Base-by-base conservation (phyloP, 2,329 filamentous ascomycete species). In the Incumbomyces delicatus region DNA sequence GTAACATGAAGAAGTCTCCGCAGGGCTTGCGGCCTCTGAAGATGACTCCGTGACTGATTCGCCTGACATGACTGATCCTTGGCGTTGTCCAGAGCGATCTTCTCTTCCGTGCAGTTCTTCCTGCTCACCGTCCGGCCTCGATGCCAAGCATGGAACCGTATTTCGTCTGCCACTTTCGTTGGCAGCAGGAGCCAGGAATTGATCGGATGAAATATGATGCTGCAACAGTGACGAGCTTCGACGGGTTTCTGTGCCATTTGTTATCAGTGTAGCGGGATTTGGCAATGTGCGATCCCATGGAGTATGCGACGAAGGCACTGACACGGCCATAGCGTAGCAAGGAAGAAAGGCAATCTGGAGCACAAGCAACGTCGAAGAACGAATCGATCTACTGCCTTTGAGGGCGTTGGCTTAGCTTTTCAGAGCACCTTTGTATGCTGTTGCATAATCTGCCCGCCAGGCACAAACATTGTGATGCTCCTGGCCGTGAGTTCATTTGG, bases 281-380 rank as follows among this genome's bases (percentile, higher is more conserved):
- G 62, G 63, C 46, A 72, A 58, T 54, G 64, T 63, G 56, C 68
- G 66, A 58, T 71, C 67, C 61, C 66, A 70, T 65, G 67, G 70
- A 66, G 71, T 70, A 50, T 54, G 53, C 29, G 41, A 46, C 37
- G 35, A 35, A 46, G 51, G 47, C 50, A 49, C 48, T 49, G 53
- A 50, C 47, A 53, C 45, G 52, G 53, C 56, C 57, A 58, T 59
- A 56, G 52, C 50, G 51, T 46, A 46, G 32, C 35, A 18, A 50
- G 51, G 51, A 27, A 8, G 8, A 55, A 56, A 58, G 56, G 53
- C 55, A 54, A 53, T 50, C 46, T 57, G 50, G 51, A 50, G 51
- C 44, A 33, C 50, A 41, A 47, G 39, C 41, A 45, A 33, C 33
- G 41, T 6, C 34, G 44, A 46, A 34, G 44, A 46, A 46, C 14